These are phyloP conservation scores for Pezicula radicicola DNA, from an alignment of 2,329 filamentous ascomycete species.

Conservation along the genomic window DNA sequence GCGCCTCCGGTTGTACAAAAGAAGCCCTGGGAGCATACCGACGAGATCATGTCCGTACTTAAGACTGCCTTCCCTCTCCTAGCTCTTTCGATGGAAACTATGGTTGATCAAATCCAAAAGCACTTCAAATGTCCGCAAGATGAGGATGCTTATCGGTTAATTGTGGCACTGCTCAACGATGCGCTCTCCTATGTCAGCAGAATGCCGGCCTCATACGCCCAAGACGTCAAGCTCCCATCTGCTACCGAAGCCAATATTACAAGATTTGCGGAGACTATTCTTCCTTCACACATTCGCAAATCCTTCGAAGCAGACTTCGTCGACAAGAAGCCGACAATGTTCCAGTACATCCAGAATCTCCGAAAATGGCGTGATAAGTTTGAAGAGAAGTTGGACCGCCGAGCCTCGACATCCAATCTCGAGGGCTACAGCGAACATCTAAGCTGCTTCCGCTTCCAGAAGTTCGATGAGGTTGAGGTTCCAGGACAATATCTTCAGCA, in stretches of 20 bases:
- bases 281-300: conserved; percentile 91
- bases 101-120: conserved; percentile 98
- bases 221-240: conserved; percentile 83
- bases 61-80: conserved; percentile 97
- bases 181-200: conserved; percentile 89
- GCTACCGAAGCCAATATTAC: conserved; percentile 96
- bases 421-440: conserved; percentile 87
- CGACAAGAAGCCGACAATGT: conserved; percentile 91
- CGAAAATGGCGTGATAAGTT: conserved; percentile 97
- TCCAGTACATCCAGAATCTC: conserved; percentile 96
- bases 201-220: conserved; percentile 80
- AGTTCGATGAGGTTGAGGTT: conserved; percentile 97
- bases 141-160: conserved; percentile 94
- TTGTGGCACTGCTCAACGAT: conserved; percentile 96
- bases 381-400: conserved; percentile 90
- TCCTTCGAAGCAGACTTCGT: conserved; percentile 99
- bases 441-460: conserved; percentile 95
- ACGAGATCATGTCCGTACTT: conserved; percentile 91
- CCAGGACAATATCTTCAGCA: conserved; percentile 96
- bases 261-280: conserved; percentile 91
- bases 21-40: conserved; percentile 93
- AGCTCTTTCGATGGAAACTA: conserved; percentile 97
- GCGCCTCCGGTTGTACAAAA: conserved; percentile 30
- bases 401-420: conserved; percentile 39
- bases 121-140: conserved; percentile 99